A percentile compares a stretch with the other conserved stretches of the same genome.
Evolutionary conservation across 2,329 filamentous ascomycete species (phyloP).

Genomic region (Trichoderma afroharzianum): DNA sequence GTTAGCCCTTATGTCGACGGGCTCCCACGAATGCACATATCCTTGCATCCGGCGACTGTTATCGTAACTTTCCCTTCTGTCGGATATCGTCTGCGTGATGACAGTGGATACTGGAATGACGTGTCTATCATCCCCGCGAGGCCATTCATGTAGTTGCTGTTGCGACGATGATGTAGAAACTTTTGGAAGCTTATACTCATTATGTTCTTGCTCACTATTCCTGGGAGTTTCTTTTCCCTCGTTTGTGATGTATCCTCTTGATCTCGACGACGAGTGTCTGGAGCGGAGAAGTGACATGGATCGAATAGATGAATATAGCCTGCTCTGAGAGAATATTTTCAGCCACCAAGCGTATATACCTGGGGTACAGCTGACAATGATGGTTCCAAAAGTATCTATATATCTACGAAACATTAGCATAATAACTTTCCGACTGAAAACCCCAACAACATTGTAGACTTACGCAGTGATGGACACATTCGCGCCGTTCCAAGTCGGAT

Average conservation of each 20-base stretch:
- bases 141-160: not conserved
- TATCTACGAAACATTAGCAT: not conserved
- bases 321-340: constrained; percentile 5
- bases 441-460: not conserved
- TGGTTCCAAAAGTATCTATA: not conserved
- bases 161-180: not conserved
- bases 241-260: not conserved
- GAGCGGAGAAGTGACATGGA: not conserved
- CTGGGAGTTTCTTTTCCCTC: not conserved
- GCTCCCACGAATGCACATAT: not conserved
- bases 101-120: not conserved
- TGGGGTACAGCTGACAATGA: constrained; percentile 2
- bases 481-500: constrained; percentile 4
- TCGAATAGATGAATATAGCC: not conserved
- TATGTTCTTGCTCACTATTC: not conserved
- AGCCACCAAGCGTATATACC: constrained; percentile 3
- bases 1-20: not conserved
- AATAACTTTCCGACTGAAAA: not conserved
- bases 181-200: not conserved
- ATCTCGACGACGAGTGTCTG: not conserved
- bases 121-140: not conserved
- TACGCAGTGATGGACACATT: constrained; percentile 7
- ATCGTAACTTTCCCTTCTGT: not conserved
- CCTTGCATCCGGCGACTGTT: not conserved
- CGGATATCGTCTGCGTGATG: constrained; percentile 1